Evolutionary conservation across 495 filamentous ascomycete species (phyloP), one percentile per base, ranked within the genome.

Genomic region (Chaetomium fimeti): DNA sequence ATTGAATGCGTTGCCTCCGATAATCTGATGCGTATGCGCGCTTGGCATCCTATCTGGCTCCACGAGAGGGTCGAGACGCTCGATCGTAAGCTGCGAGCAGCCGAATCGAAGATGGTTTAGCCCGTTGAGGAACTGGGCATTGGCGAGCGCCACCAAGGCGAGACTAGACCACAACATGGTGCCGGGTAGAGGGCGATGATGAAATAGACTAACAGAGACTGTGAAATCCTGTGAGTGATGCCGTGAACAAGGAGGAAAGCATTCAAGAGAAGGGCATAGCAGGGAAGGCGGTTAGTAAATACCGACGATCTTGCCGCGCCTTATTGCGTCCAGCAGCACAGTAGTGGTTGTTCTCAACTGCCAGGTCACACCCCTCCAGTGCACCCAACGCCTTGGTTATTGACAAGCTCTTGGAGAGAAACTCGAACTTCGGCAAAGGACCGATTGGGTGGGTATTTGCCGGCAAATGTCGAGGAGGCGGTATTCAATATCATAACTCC

Each of bases 31-130:
- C 53, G 40, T 56, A 15, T 56, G 32, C 5, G 53, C 18, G n/a
- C 29, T 38, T 8, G 53, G 53, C 28, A 24, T 24, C 53, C 24
- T 36, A n/a, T 32, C 53, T 11, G 53, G 53, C 3, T 56, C 32
- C 9, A 56, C 53, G 29, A 56, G 32, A 13, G 53, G 53, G 32
- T 56, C 53, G 53, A 56, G 28, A 32, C 53, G 53, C 18, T 56
- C 53, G 32, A 56, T 56, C 1, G 32, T 40, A 20, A 56, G 20
- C 32, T 56, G 53, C 7, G 53, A 56, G 53, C 53, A 56, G 3
- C 53, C 53, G 24, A 56, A 56, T 24, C 53, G 53, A 5, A 56
- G 53, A n/a, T 38, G 28, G 53, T 36, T 56, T 8, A 40, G 29
- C n/a, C 53, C 32, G 9, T 56, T 38, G 4, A 36, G 6, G 29